Evolutionary conservation across 2,329 filamentous ascomycete species (phyloP).

Genomic region (Colletotrichum magnum): DNA sequence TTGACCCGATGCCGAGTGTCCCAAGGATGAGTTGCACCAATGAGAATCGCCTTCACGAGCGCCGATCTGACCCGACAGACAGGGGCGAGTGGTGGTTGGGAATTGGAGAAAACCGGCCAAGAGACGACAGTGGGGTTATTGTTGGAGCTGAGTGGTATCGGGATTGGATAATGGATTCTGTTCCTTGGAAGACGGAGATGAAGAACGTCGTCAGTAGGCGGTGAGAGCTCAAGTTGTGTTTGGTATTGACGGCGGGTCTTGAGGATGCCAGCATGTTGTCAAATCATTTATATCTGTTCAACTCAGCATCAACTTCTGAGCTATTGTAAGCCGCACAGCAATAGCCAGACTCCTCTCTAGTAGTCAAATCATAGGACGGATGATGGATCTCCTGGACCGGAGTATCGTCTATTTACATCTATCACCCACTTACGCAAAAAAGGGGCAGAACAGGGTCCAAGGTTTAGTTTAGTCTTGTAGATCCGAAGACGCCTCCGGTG

Average conservation of each 20-base stretch:
- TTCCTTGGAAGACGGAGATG: neutral
- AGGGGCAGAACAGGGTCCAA: too few relatives aligned
- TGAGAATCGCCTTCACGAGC: neutral
- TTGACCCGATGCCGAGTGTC: constrained; percentile 23
- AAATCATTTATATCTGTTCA: too few relatives aligned
- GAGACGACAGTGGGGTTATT: constrained; percentile 20
- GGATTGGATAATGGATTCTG: constrained; percentile 5
- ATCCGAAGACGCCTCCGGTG: too few relatives aligned
- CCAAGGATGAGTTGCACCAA: constrained; percentile 31
- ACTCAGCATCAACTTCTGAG: too few relatives aligned
- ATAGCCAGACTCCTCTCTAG: too few relatives aligned
- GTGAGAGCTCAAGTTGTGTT: neutral
- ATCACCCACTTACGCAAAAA: too few relatives aligned
- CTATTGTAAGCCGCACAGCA: too few relatives aligned
- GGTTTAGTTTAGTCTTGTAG: too few relatives aligned
- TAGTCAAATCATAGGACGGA: too few relatives aligned
- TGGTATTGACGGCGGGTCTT: neutral
- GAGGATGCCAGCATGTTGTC: too few relatives aligned
- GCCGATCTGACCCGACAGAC: constrained; percentile 24
- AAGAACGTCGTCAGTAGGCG: neutral
- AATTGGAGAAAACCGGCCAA: constrained; percentile 14
- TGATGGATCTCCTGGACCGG: too few relatives aligned
- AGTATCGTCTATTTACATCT: too few relatives aligned
- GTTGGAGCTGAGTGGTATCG: constrained; percentile 8
- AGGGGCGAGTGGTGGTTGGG: constrained; percentile 4